Evolutionary conservation across 208 protist genomes (phyloP), one percentile per base, ranked within the genome.

Genomic region (Acanthamoeba castellanii): DNA sequence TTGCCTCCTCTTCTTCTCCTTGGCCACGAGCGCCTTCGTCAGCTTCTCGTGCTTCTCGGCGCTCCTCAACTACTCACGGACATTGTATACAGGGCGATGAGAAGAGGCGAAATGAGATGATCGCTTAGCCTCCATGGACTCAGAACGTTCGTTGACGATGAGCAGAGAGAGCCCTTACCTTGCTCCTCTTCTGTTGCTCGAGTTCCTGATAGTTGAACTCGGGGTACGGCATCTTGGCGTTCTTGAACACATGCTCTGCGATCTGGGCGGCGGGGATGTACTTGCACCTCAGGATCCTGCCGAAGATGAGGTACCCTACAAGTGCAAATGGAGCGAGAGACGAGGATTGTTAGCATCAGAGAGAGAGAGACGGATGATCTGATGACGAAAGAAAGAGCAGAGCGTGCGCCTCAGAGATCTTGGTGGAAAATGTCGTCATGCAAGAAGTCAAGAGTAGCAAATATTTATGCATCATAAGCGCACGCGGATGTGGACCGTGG

Each of bases 221-320:
- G n/a, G 76, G 81, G 66, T 95, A 96, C 16, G 64, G 59, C 59
- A 55, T 94, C 92, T 74, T 3, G 8, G 76, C 37, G 52, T 82
- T 42, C 57, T 94, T 92, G 85, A 95, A 97, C 42, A 93, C 87
- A 9, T 95, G 52, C 18, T 37, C 2, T 9, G 96, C 92, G n/a
- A 97, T 74, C 18, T 96, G 30, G 8, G 95, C 47, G 11, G 32
- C 25, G 0, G 85, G 30, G 8, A 97, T 61, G 22, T 95, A 61
- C n/a, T 97, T 88, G 91, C 81, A 85, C 11, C 47, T 30, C 18
- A 97, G 85, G 20, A 97, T 74, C 34, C 85, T 32, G 9, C 52
- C n/a, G 42, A 55, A 94, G 20, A 97, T 42, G 64, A 97, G 47
- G 57, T 97, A 97, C 4, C 88, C 78, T 87, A 9, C 20, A 25